These are phyloP conservation scores for Clonostachys chloroleuca DNA, from an alignment of 2,329 filamentous ascomycete genomes.

Conservation along the genomic window DNA sequence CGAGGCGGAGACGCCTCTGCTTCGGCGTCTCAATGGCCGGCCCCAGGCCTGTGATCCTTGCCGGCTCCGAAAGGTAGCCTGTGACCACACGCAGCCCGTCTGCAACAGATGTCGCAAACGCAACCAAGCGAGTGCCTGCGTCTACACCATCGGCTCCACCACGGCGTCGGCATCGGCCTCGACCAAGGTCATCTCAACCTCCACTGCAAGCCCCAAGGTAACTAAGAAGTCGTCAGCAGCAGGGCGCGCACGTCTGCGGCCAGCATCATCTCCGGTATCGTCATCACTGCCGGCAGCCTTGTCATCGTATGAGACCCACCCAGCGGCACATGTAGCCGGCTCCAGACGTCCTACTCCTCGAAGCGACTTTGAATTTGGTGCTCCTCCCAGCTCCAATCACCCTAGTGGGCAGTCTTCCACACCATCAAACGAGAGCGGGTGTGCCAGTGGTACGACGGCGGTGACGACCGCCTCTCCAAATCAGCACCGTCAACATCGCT, in stretches of 20 bases:
- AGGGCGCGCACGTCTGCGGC: background rate
- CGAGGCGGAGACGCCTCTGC: background rate
- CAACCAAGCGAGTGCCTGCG: background rate
- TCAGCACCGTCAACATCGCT: too few relatives aligned
- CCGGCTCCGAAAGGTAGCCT: conserved; percentile 3
- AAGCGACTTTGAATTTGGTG: too few relatives aligned
- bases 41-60: conserved; percentile 7
- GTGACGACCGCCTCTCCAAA: too few relatives aligned
- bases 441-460: too few relatives aligned
- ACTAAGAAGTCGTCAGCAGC: background rate
- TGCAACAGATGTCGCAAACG: conserved; percentile 1
- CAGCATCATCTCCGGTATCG: background rate
- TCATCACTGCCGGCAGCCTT: background rate
- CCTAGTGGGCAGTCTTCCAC: too few relatives aligned
- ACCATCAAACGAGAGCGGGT: too few relatives aligned
- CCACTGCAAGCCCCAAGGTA: too few relatives aligned
- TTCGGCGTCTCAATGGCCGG: conserved; percentile 16
- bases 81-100: conserved; percentile 1
- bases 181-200: conserved; percentile 8
- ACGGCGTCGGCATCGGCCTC: conserved; percentile 35
- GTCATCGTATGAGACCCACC: background rate
- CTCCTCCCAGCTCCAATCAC: too few relatives aligned
- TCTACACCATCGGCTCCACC: conserved; percentile 24
- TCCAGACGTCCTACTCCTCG: too few relatives aligned
- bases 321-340: too few relatives aligned